Base-by-base conservation (phyloP, 1,284 basidiomycete species). In the Cystobasidium sp. region DNA sequence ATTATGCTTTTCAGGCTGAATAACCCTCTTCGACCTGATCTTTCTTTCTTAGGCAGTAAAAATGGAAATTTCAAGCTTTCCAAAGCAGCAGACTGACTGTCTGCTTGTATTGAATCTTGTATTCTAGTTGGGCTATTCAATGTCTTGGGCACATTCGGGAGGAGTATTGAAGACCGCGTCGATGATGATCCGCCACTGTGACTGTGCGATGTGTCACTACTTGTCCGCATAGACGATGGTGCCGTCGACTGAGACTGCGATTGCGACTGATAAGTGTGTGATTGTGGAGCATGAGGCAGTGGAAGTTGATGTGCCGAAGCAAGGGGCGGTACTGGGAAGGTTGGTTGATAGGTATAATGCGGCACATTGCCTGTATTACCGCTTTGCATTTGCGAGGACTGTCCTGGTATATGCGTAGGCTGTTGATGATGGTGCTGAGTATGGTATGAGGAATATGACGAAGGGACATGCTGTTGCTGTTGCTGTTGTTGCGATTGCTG, bases 1-100 rank as follows among this genome's bases (percentile, higher is more conserved):
- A 73, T 66, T 10, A 73, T 52, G 22, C 47, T 64, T 39, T 44
- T 73, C 41, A 73, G 20, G 41, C 39, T 56, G 53, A 73, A 73
- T 18, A 73, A 58, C 1, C 70, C 70, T 41, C 70, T 46, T 55
- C 70, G 24, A 46, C 70, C 70, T 0, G 53, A 53, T 44, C 70
- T 22, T 20, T 65, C 62, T 37, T n/a, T 43, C n/a, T 66, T 53
- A 14, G 70, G 70, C 16, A 73, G 41, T 8, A 73, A 53, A 53
- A 73, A 73, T 9, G 70, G 70, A 39, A 73, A 73, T 52, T 65
- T 65, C 37, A 73, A 14, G 9, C 37, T 46, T 58, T 73, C 70
- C 8, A 73, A 61, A 39, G 43, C 61, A n/a, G 59, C 37, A 47
- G 61, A 53, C 53, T 66, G 49, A 41, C 22, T 10, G 31, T 66